phyloP scores from a whole-genome alignment of 768 basidiomycete species.

The Kwoniella sp. region DNA sequence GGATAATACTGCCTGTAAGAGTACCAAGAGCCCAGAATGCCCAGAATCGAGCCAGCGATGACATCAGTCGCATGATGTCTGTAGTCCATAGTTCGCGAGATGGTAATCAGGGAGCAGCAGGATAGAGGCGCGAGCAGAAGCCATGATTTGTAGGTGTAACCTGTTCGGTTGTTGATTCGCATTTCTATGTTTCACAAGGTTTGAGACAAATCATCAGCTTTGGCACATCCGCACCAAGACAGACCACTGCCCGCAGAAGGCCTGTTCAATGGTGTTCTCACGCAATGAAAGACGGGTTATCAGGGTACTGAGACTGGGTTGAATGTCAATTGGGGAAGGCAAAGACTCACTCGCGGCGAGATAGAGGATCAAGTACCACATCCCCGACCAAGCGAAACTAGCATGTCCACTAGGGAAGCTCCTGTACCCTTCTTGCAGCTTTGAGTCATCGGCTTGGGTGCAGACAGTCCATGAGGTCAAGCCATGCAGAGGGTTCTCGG shows the following conservation, averaged over 20 bases:
- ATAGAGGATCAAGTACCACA: constrained; percentile 51
- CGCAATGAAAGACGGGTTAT: background rate
- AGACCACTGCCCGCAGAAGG: too few relatives aligned
- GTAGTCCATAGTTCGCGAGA: constrained; percentile 55
- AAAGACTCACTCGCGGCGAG: constrained; percentile 46
- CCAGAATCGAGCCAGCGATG: constrained; percentile 51
- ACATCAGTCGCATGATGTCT: constrained; percentile 51
- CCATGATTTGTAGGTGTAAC: constrained; percentile 54
- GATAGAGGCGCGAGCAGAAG: constrained; percentile 48
- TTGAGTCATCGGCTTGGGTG: constrained; percentile 36
- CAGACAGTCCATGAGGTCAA: constrained; percentile 52
- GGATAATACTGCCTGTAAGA: constrained; percentile 53
- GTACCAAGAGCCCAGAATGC: constrained; percentile 46
- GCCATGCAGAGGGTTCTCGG: constrained; percentile 46
- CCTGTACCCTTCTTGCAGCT: constrained; percentile 51
- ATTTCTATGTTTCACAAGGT: constrained; percentile 44
- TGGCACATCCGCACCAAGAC: too few relatives aligned
- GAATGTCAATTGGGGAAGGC: background rate
- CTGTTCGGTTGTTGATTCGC: constrained; percentile 39
- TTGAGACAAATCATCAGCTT: too few relatives aligned
- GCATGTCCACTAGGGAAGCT: constrained; percentile 52
- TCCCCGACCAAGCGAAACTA: constrained; percentile 53
- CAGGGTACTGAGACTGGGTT: background rate
- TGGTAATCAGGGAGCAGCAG: constrained; percentile 39
- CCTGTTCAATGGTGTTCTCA: too few relatives aligned